Evolutionary conservation across 1,139 yeast genomes (phyloP).

Genomic region (Protomyces pachydermus): DNA sequence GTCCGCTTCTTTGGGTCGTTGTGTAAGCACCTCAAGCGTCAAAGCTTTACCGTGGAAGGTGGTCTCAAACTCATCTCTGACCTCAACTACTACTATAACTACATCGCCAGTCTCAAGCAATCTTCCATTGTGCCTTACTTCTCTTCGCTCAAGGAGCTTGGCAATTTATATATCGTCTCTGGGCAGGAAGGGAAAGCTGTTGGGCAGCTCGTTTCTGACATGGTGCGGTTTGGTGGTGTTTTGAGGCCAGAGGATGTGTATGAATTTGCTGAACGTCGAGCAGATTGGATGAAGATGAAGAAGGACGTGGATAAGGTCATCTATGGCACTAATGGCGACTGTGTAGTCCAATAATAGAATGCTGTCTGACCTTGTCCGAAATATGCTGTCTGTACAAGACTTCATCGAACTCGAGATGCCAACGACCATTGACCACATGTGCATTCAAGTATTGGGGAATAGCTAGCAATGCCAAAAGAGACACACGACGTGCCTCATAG

Average conservation of each 20-base stretch:
- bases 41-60: slow-evolving; percentile 70
- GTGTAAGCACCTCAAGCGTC: slow-evolving; percentile 66
- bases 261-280: slow-evolving; percentile 81
- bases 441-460: too few relatives aligned
- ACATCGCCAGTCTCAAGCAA: slow-evolving; percentile 60
- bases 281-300: slow-evolving; percentile 76
- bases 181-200: slow-evolving; percentile 72
- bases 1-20: slow-evolving; percentile 73
- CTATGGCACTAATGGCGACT: slow-evolving; percentile 52
- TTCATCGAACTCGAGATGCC: too few relatives aligned
- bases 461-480: too few relatives aligned
- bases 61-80: slow-evolving; percentile 60
- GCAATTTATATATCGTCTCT: slow-evolving; percentile 74
- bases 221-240: slow-evolving; percentile 81
- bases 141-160: slow-evolving; percentile 75
- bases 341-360: neutral
- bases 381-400: too few relatives aligned
- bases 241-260: slow-evolving; percentile 89
- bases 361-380: too few relatives aligned
- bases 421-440: neutral
- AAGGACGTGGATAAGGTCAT: slow-evolving; percentile 87
- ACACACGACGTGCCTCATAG: too few relatives aligned
- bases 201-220: slow-evolving; percentile 76
- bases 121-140: slow-evolving; percentile 68
- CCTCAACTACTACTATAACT: slow-evolving; percentile 69